Evolutionary conservation across 495 filamentous ascomycete genomes (phyloP).

Genomic region (Penicillium arizonense): DNA sequence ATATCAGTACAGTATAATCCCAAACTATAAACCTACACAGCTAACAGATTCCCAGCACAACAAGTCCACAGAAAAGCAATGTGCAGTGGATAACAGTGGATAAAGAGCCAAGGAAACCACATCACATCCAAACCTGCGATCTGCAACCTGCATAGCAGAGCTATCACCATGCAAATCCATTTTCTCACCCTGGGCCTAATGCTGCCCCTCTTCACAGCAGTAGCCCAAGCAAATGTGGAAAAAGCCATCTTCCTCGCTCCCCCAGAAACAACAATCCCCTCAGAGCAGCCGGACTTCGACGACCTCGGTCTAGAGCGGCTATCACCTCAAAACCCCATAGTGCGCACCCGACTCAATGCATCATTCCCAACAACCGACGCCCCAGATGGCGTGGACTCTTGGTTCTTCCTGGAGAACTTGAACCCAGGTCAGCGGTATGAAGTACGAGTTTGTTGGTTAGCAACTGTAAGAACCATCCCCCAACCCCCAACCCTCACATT

Average conservation of each 20-base stretch:
- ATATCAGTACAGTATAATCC: no score
- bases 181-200: conserved; percentile 25
- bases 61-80: no score
- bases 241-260: conserved; percentile 89
- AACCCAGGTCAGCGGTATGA: conserved; percentile 78
- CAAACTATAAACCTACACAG: no score
- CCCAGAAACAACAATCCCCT: conserved; percentile 46
- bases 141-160: not conserved
- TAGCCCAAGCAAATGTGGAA: conserved; percentile 70
- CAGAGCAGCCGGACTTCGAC: conserved; percentile 56
- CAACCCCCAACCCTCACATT: not conserved
- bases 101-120: conserved; percentile 1
- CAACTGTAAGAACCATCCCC: conserved; percentile 64
- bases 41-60: no score
- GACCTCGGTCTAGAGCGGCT: conserved; percentile 65
- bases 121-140: not conserved
- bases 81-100: not conserved
- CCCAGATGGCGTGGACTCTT: conserved; percentile 65
- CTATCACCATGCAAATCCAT: conserved; percentile 16
- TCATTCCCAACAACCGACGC: conserved; percentile 58
- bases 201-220: conserved; percentile 28
- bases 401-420: conserved; percentile 82
- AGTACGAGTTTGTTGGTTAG: conserved; percentile 90
- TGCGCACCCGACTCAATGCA: conserved; percentile 62
- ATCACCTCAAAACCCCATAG: conserved; percentile 50